phyloP scores from a whole-genome alignment of 2,329 filamentous ascomycete genomes.

The Nigrospora osmanthi region DNA sequence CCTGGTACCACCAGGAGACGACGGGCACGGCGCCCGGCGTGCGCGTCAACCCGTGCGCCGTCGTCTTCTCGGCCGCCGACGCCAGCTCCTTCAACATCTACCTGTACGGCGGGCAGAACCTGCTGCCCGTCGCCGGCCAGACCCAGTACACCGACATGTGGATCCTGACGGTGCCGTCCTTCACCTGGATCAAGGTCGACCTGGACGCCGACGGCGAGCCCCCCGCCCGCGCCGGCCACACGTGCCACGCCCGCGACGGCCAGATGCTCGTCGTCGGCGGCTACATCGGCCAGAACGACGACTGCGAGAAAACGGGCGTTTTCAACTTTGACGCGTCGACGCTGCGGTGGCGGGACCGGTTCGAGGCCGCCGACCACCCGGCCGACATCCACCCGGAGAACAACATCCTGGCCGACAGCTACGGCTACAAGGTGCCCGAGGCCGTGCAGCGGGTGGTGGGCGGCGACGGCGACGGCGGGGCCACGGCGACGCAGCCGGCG shows the following conservation, averaged over 20 bases:
- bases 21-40: conserved; percentile 54
- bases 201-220: conserved; percentile 38
- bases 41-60: conserved; percentile 65
- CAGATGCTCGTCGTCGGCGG: conserved; percentile 67
- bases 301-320: conserved; percentile 60
- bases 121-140: conserved; percentile 52
- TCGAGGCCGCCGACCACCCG: conserved; percentile 46
- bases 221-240: conserved; percentile 57
- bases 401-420: conserved; percentile 47
- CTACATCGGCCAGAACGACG: conserved; percentile 52
- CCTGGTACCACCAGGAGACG: conserved; percentile 69
- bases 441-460: conserved; percentile 55
- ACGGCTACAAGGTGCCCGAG: conserved; percentile 59
- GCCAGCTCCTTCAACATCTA: conserved; percentile 72
- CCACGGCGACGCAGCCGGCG: conserved; percentile 58
- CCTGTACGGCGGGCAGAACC: conserved; percentile 69
- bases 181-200: conserved; percentile 65
- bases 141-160: conserved; percentile 64
- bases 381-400: conserved; percentile 39
- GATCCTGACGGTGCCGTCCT: conserved; percentile 65
- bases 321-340: conserved; percentile 66
- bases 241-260: conserved; percentile 60
- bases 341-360: conserved; percentile 55
- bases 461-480: conserved; percentile 51
- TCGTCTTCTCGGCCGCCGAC: conserved; percentile 60